Conservation (phyloP, 306 rosid species). For the Acacia confusa region DNA sequence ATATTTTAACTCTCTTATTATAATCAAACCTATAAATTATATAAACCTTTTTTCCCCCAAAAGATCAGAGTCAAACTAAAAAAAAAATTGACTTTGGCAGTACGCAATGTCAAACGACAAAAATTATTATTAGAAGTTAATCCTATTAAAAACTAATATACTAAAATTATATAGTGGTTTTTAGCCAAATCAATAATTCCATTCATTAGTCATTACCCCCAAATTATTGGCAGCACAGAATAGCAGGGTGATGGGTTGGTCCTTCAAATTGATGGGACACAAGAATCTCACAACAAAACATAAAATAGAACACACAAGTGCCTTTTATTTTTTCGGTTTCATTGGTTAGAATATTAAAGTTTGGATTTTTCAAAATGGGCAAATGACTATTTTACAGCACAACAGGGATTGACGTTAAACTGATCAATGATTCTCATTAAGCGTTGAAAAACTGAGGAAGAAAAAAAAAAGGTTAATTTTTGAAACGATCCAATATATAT, state of each 20-base stretch:
- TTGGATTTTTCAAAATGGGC: background rate
- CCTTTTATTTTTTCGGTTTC: background rate
- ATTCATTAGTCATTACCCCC: conserved; percentile 1
- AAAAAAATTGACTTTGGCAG: background rate
- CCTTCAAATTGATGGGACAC: background rate
- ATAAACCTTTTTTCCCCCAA: background rate
- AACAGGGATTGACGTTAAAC: background rate
- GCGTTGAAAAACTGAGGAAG: background rate
- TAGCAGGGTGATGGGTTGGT: background rate
- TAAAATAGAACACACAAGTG: background rate
- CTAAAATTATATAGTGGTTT: background rate
- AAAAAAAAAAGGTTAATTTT: background rate
- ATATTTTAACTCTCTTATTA: too few relatives aligned
- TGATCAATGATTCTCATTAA: background rate
- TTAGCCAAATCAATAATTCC: background rate
- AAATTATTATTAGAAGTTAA: background rate
- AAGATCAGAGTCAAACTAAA: background rate
- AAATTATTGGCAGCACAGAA: background rate
- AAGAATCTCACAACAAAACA: background rate
- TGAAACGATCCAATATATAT: background rate
- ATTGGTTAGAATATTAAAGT: background rate
- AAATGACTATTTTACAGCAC: conserved; percentile 9
- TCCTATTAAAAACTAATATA: background rate
- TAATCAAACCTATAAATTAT: background rate
- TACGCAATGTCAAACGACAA: background rate